These are phyloP conservation scores for Aspergillus ibericus DNA, from an alignment of 2,329 filamentous ascomycete genomes.

Conservation along the genomic window DNA sequence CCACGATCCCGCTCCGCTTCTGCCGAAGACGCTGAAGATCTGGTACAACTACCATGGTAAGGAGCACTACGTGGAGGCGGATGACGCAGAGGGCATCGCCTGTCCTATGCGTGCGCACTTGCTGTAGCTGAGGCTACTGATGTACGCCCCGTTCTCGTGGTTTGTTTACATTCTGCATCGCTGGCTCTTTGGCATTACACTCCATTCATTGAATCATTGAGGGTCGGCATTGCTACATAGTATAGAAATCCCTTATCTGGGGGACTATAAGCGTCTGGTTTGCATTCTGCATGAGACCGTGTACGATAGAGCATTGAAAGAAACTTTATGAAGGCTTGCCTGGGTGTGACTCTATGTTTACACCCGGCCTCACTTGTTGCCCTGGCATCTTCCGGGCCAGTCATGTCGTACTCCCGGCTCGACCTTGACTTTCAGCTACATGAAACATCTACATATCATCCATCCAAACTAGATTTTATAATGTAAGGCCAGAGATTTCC, in stretches of 20 bases:
- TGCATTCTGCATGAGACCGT: not conserved
- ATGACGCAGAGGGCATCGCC: conserved; percentile 37
- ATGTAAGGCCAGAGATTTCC: no score
- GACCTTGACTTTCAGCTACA: no score
- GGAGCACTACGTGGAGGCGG: conserved; percentile 40
- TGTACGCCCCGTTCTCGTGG: not conserved
- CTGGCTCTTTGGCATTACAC: not conserved
- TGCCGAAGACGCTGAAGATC: conserved; percentile 42
- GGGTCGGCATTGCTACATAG: not conserved
- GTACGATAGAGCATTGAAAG: not conserved
- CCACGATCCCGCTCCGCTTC: conserved; percentile 45
- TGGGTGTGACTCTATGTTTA: not conserved
- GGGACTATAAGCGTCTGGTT: not conserved
- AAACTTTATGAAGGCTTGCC: not conserved
- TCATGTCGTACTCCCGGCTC: not conserved
- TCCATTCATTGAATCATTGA: not conserved
- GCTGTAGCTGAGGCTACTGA: conserved; percentile 5
- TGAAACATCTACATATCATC: no score
- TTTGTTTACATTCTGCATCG: not conserved
- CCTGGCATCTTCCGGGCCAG: not conserved
- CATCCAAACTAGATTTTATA: no score
- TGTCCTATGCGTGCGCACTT: conserved; percentile 44
- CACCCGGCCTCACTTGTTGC: not conserved
- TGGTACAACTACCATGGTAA: conserved; percentile 44
- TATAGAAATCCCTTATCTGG: not conserved